Base-by-base conservation (phyloP, 805 yeast genomes). In the Wickerhamiella kurtzmanii region DNA sequence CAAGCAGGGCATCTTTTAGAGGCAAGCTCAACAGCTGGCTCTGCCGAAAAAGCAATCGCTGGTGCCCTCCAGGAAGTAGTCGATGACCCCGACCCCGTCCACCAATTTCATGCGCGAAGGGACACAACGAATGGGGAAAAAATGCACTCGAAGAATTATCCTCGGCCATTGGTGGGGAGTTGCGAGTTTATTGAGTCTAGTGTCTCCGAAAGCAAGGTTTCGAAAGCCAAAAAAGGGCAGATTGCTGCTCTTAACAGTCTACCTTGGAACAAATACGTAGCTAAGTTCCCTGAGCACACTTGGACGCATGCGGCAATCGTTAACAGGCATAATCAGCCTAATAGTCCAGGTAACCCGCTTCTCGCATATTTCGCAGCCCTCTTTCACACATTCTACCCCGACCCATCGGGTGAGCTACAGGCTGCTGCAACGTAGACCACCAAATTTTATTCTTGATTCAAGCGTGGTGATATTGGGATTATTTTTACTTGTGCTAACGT, bases 251-350 rank as follows among this genome's bases (percentile, higher is more conserved):
- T 88, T 58, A 82, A 83, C 61, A 56, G 62, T 20, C 59, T 88
- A 17, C 69, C 72, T 2, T 87, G 96, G 95, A 67, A 76, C 43
- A 85, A 87, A 58, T 72, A 83, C 38, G 82, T 89, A 0, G 79
- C 79, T 1, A 78, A 76, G 54, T 69, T 86, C 41, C 32, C 9
- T 6, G 79, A 77, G 49, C 74, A 81, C 18, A 69, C 79, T 58
- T 84, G 87, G 60, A 79, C 96, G 0, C 97, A 88, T 59, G 95
- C 82, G 48, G 82, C 81, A 1, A 82, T 88, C 45, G 82, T 86
- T 21, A 85, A 88, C n/a, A 70, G 96, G 8, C 48, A 58, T 15
- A 41, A 54, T 25, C 46, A 49, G 37, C 54, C 42, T 5, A 16
- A 54, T 8, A 57, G 59, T 15, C 59, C 56, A 41, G 67, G 65